Evolutionary conservation across 495 filamentous ascomycete species (phyloP), one percentile per base, ranked within the genome.

Genomic region (Hypoxylon lenormandii): DNA sequence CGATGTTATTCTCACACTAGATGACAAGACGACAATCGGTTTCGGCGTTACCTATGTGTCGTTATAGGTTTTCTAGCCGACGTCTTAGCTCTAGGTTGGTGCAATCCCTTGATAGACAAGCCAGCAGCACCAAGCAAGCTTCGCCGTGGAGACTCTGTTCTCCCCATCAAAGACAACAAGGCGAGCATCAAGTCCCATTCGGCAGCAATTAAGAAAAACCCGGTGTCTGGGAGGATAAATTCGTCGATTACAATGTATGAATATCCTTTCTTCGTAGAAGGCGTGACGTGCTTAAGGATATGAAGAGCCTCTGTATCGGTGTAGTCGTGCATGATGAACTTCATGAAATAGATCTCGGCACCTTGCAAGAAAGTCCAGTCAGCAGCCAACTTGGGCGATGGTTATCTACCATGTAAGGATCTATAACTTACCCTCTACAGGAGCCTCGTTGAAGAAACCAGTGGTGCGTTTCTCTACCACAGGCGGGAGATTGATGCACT

Each of bases 261-360:
- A 60, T 86, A 86, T 0, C 82, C 83, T 36, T 72, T 78, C 65
- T 78, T 77, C 79, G 86, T 75, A 11, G 78, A 78, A 1, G 69
- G 58, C 0, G 79, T 64, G 0, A 85, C 68, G 28, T 79, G 76
- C n/a, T 64, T 72, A 3, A 88, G 63, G 64, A 87, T 85, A 0
- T 65, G 69, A 13, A 79, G 46, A 15, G 74, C 79, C 13, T 83
- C 74, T 5, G 72, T 61, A 23, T 81, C 72, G 13, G 76, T 63
- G 69, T 81, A 83, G 57, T 87, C 83, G 54, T 88, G 85, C n/a
- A 87, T 60, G 16, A 88, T 78, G 48, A 79, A 76, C 5, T 84
- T 78, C 50, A 87, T 74, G 40, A 87, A 80, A 66, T 88, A 88
- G 0, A 83, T 77, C 22, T 84, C 81, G 6, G 84, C 84, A 26